A percentile compares a stretch with the other conserved stretches of the same genome.
Evolutionary conservation across 2,329 filamentous ascomycete species (phyloP).

Genomic region (Beauveria medogensis): DNA sequence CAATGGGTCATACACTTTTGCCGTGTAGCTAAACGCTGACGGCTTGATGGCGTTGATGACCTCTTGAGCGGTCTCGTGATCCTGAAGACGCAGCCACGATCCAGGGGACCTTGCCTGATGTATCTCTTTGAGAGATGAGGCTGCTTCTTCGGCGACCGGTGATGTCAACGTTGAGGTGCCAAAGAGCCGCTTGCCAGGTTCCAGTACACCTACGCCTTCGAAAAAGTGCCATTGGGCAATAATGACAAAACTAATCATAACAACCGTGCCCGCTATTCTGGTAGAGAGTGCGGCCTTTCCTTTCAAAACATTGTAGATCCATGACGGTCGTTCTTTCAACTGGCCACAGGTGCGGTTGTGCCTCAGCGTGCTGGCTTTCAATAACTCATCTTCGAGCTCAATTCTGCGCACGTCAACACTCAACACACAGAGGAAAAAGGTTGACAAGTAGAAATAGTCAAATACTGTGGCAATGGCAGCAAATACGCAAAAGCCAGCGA

Average conservation of each 20-base stretch:
- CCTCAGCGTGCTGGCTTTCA: constrained; percentile 41
- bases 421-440: constrained; percentile 71
- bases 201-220: constrained; percentile 42
- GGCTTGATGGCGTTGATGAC: constrained; percentile 71
- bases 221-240: constrained; percentile 74
- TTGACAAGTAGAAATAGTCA: constrained; percentile 70
- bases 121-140: constrained; percentile 47
- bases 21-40: constrained; percentile 60
- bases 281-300: constrained; percentile 63
- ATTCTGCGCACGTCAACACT: constrained; percentile 71
- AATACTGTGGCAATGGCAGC: constrained; percentile 66
- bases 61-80: constrained; percentile 70
- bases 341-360: constrained; percentile 23
- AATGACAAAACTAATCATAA: constrained; percentile 64
- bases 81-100: constrained; percentile 69
- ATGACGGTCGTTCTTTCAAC: constrained; percentile 26
- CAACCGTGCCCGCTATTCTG: constrained; percentile 64
- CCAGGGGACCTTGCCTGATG: constrained; percentile 69
- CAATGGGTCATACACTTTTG: constrained; percentile 65
- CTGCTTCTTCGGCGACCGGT: background rate
- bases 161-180: constrained; percentile 10
- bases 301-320: constrained; percentile 53
- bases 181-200: constrained; percentile 20
- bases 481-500: constrained; percentile 69
- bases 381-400: constrained; percentile 66